Evolutionary conservation across 1,284 basidiomycete species (phyloP).

Genomic region (Tilletia walkeri): DNA sequence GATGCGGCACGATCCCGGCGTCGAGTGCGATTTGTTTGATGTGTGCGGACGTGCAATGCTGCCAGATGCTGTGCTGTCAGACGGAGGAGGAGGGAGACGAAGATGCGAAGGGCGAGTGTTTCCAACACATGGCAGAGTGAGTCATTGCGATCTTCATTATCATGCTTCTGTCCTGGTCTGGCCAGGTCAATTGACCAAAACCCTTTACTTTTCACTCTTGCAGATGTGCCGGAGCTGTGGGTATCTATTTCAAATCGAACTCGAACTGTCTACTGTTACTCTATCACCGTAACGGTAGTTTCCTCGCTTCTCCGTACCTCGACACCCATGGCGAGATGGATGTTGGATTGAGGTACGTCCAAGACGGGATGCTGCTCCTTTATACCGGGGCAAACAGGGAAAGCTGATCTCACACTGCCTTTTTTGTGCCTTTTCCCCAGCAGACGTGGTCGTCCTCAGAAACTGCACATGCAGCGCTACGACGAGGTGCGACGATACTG

Average conservation of each 20-base stretch:
- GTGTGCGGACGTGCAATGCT: slow-evolving; percentile 83
- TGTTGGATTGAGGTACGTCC: slow-evolving; percentile 73
- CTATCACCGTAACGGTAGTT: slow-evolving; percentile 83
- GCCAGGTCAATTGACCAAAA: background rate
- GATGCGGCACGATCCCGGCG: slow-evolving; percentile 75
- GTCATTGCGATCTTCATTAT: slow-evolving; percentile 55
- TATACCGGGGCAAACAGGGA: background rate
- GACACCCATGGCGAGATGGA: slow-evolving; percentile 95
- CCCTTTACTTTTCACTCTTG: background rate
- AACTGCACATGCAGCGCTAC: slow-evolving; percentile 79
- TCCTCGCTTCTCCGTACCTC: slow-evolving; percentile 84
- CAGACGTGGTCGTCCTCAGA: slow-evolving; percentile 72
- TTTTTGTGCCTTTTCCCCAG: background rate
- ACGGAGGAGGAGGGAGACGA: slow-evolving; percentile 64
- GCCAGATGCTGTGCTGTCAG: slow-evolving; percentile 88
- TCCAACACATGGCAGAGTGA: slow-evolving; percentile 87
- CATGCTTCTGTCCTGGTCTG: background rate
- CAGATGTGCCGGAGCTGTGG: slow-evolving; percentile 77
- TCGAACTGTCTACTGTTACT: slow-evolving; percentile 89
- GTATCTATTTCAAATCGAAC: slow-evolving; percentile 87
- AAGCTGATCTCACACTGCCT: background rate
- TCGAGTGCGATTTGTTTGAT: slow-evolving; percentile 89
- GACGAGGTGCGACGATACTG: slow-evolving; percentile 88
- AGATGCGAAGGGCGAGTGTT: slow-evolving; percentile 71
- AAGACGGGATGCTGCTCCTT: background rate